Evolutionary conservation across 805 yeast genomes (phyloP).

Genomic region (Starmerella floricola): DNA sequence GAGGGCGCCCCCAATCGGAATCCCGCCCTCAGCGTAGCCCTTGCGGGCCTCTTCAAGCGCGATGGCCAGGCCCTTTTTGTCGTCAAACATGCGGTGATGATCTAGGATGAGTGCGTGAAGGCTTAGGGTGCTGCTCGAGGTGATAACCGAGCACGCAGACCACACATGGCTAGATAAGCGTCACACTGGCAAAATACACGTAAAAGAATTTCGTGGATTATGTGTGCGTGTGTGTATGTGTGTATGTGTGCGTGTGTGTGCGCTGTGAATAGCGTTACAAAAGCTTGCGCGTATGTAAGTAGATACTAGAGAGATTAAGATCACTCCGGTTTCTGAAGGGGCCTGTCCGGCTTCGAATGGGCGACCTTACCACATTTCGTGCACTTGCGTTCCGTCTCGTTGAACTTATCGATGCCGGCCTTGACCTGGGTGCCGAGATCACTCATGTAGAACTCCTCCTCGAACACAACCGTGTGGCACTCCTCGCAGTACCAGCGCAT

Average conservation of each 20-base stretch:
- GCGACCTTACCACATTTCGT: slow-evolving; percentile 50
- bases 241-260: too few species aligned
- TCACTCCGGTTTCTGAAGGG: slow-evolving; percentile 17
- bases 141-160: too few species aligned
- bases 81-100: slow-evolving; percentile 20
- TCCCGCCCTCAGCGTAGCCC: slow-evolving; percentile 70
- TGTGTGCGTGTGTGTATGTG: too few species aligned
- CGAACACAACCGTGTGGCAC: slow-evolving; percentile 56
- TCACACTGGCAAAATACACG: too few species aligned
- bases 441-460: slow-evolving; percentile 55
- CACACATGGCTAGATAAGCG: too few species aligned
- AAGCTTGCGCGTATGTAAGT: too few species aligned
- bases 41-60: slow-evolving; percentile 29
- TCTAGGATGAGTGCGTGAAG: too few species aligned
- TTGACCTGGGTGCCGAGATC: slow-evolving; percentile 89
- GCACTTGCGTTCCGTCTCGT: slow-evolving; percentile 57
- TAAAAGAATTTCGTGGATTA: too few species aligned
- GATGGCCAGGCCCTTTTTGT: slow-evolving; percentile 23
- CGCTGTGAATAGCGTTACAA: too few species aligned
- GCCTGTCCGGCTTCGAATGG: slow-evolving; percentile 18
- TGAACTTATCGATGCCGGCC: slow-evolving; percentile 60
- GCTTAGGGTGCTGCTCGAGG: too few species aligned
- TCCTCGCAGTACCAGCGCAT: slow-evolving; percentile 78
- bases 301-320: too few species aligned
- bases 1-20: slow-evolving; percentile 75